Percentiles rank a stretch among this genome's conserved stretches.
phyloP scores from a whole-genome alignment of 2,329 filamentous ascomycete genomes.

The Incumbomyces lentus region DNA sequence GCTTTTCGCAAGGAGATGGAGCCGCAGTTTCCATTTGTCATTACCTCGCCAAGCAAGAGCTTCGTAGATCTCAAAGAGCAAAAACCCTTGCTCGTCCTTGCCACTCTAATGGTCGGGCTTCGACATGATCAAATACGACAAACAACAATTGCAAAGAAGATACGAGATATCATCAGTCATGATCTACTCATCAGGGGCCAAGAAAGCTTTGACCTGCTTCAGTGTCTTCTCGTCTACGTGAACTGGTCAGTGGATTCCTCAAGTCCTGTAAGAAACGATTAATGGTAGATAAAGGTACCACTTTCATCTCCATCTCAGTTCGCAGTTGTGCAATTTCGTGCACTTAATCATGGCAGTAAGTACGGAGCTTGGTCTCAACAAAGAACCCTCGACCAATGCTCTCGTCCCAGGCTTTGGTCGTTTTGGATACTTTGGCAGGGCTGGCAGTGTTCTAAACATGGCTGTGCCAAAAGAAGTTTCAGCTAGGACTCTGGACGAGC shows the following conservation, averaged over 20 bases:
- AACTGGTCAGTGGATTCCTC: conserved; percentile 24
- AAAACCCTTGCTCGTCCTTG: conserved; percentile 28
- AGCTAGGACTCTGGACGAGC: conserved; percentile 30
- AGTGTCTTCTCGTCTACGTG: conserved; percentile 29
- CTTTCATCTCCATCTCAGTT: conserved; percentile 23
- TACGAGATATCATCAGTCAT: conserved; percentile 23
- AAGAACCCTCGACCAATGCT: neutral
- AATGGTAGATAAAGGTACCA: neutral
- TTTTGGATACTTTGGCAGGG: conserved; percentile 7
- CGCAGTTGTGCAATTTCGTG: conserved; percentile 25
- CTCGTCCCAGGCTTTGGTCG: neutral
- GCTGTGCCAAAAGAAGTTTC: neutral
- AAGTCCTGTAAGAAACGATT: too few species aligned
- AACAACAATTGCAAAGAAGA: conserved; percentile 21
- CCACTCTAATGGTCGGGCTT: conserved; percentile 24
- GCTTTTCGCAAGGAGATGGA: conserved; percentile 15
- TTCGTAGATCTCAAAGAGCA: conserved; percentile 15
- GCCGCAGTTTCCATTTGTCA: conserved; percentile 22
- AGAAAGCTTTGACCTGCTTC: conserved; percentile 29
- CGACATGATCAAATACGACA: conserved; percentile 21
- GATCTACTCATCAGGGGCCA: conserved; percentile 25
- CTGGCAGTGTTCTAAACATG: neutral
- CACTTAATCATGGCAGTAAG: conserved; percentile 29
- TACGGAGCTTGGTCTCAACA: conserved; percentile 26
- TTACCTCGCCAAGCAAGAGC: conserved; percentile 13